Conservation (phyloP, 352 stramenopile species). For the Elongisporangium anandrum region DNA sequence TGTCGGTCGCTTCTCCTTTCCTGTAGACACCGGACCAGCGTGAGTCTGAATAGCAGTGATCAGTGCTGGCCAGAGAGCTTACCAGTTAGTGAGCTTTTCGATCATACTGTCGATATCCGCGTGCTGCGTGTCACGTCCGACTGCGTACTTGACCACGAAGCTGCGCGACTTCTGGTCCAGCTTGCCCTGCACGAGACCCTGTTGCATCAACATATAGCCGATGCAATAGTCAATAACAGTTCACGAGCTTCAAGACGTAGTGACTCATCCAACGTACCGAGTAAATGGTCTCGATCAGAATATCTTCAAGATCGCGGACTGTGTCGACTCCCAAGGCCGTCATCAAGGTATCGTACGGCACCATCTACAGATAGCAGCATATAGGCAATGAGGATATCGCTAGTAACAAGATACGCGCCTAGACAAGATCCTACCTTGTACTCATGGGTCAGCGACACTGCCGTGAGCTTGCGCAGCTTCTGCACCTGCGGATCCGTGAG, state of each 20-base stretch:
- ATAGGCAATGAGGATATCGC: background rate
- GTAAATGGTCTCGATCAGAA: conserved; percentile 93
- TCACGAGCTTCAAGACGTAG: background rate
- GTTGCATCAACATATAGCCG: background rate
- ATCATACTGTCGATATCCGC: conserved; percentile 88
- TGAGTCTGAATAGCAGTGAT: background rate
- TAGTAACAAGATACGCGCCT: background rate
- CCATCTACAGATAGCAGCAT: conserved; percentile 31
- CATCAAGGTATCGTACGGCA: conserved; percentile 81
- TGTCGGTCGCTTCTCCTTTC: conserved; percentile 55
- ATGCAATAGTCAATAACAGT: background rate
- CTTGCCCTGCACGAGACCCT: conserved; percentile 89
- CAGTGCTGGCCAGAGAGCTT: background rate
- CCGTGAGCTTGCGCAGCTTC: conserved; percentile 89
- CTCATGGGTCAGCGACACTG: conserved; percentile 80
- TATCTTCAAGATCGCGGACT: conserved; percentile 88
- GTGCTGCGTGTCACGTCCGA: conserved; percentile 83
- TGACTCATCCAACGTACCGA: conserved; percentile 40
- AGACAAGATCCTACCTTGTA: conserved; percentile 50
- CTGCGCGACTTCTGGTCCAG: conserved; percentile 83
- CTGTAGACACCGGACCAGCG: conserved; percentile 10
- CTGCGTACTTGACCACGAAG: conserved; percentile 84
- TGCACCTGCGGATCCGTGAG: conserved; percentile 67
- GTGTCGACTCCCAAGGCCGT: conserved; percentile 69
- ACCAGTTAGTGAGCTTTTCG: conserved; percentile 82